Evolutionary conservation across 371 early-diverging fungal species (phyloP), one percentile per base, ranked within the genome.

Genomic region (Rhizopus microsporus): DNA sequence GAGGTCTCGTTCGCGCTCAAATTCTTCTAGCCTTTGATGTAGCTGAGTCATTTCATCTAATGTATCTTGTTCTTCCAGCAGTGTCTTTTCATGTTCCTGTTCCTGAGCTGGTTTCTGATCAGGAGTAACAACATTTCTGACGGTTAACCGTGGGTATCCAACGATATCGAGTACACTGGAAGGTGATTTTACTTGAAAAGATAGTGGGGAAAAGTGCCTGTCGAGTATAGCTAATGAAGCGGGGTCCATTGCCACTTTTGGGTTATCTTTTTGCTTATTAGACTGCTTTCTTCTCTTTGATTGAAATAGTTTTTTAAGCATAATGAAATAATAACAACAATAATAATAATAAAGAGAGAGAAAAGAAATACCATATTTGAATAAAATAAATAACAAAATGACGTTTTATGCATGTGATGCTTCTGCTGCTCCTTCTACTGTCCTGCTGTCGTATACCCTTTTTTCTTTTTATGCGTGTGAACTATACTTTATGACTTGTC

Each of bases 151-250:
- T 17, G 70, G 70, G 51, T 66, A 57, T 1, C 70, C 70, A 13
- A 67, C 51, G 30, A 59, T 51, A 50, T 70, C 67, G 6, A 70
- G 51, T 17, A 70, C 29, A 56, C 67, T 67, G 7, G 70, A 63
- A 34, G 70, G 70, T 0, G 70, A 70, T 16, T 63, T 57, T 6
- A 59, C 63, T 51, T 63, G 54, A 30, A 47, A 53, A 13, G 54
- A 35, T 10, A 70, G 38, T 7, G 70, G 70, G 1, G 60, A 55
- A 37, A 70, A 70, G 30, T 62, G 67, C 16, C 55, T 56, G 9
- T 59, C 39, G 0, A 68, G 46, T 34, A 68, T 59, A 9, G 50
- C 57, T 29, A 38, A 39, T 1, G 66, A 66, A 7, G 57, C 66
- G 39, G 53, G 54, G 50, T 66, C 66, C 31, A 66, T 40, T 0